Percentiles rank a stretch among this genome's conserved stretches.
These are phyloP conservation scores for Aspergillus haitiensis DNA, from an alignment of 495 filamentous ascomycete genomes.

Conservation along the genomic window DNA sequence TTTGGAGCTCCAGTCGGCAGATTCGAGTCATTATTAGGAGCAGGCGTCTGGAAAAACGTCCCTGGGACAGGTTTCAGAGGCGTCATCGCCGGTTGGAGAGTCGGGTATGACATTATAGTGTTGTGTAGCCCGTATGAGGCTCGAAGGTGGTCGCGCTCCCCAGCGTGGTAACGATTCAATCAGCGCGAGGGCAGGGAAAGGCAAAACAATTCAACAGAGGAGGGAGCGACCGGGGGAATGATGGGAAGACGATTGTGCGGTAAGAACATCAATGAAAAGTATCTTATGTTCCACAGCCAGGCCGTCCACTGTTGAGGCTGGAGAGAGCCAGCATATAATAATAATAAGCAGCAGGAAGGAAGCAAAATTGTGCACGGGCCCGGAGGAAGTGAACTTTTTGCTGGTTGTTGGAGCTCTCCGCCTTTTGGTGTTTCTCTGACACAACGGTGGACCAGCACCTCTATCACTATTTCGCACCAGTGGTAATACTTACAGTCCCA, in stretches of 20 bases:
- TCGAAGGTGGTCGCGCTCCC: slow-evolving; percentile 35
- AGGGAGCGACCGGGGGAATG: slow-evolving; percentile 12
- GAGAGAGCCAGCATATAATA: slow-evolving; percentile 17
- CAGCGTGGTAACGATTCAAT: slow-evolving; percentile 21
- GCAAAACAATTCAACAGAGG: slow-evolving; percentile 18
- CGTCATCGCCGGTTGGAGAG: slow-evolving; percentile 50
- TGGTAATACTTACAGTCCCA: no score
- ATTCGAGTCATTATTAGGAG: slow-evolving; percentile 37
- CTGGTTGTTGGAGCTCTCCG: slow-evolving; percentile 20
- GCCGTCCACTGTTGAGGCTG: slow-evolving; percentile 16
- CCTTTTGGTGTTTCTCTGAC: slow-evolving; percentile 24
- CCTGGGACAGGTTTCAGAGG: slow-evolving; percentile 68
- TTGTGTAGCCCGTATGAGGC: slow-evolving; percentile 20
- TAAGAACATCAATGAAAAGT: slow-evolving; percentile 18
- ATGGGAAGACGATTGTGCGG: slow-evolving; percentile 2
- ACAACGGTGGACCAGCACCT: no score
- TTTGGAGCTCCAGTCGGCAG: slow-evolving; percentile 29
- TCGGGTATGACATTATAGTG: slow-evolving; percentile 59
- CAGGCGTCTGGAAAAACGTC: slow-evolving; percentile 72
- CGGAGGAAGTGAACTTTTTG: slow-evolving; percentile 8
- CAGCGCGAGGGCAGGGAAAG: slow-evolving; percentile 26
- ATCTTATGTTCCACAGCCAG: slow-evolving; percentile 17
- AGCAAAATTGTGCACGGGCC: slow-evolving; percentile 44
- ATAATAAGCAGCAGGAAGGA: slow-evolving; percentile 25
- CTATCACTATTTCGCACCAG: no score